Evolutionary conservation across 495 filamentous ascomycete genomes (phyloP).

Genomic region (Tuber aestivum): DNA sequence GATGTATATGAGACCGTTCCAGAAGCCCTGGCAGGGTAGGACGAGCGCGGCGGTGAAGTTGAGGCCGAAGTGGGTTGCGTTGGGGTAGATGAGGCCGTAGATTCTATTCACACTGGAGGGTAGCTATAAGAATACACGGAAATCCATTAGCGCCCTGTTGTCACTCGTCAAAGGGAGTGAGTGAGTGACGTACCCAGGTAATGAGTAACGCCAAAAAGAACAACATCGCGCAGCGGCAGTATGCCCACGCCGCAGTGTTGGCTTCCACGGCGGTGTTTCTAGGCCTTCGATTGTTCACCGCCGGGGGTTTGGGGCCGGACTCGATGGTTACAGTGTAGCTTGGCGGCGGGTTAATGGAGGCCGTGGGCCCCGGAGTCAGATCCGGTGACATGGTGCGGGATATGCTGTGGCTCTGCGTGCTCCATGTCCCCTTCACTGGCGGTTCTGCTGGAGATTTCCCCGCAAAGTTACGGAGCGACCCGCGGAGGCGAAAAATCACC

Average conservation of each 20-base stretch:
- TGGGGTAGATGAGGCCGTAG: constrained; percentile 57
- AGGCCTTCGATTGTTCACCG: constrained; percentile 8
- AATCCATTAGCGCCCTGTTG: constrained; percentile 16
- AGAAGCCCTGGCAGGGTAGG: constrained; percentile 78
- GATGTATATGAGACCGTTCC: constrained; percentile 76
- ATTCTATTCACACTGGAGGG: constrained; percentile 75
- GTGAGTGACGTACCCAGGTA: constrained; percentile 59
- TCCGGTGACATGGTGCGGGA: constrained; percentile 9
- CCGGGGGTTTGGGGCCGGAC: constrained; percentile 20
- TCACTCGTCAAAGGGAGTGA: neutral
- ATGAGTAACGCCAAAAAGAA: constrained; percentile 77
- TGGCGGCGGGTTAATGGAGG: constrained; percentile 42
- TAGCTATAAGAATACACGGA: constrained; percentile 45
- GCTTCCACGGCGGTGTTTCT: constrained; percentile 43
- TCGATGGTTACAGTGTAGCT: constrained; percentile 38
- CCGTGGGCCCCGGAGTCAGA: constrained; percentile 5
- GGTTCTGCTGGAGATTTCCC: constrained; percentile 11
- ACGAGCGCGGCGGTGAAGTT: constrained; percentile 68
- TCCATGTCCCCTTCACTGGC: constrained; percentile 29
- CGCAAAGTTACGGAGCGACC: constrained; percentile 51
- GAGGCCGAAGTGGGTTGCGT: constrained; percentile 53
- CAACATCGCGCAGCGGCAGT: constrained; percentile 76
- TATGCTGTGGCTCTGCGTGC: constrained; percentile 6
- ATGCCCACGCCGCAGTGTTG: constrained; percentile 66
- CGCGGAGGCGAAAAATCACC: constrained; percentile 61